A percentile compares a stretch with the other conserved stretches of the same genome.
phyloP scores from a whole-genome alignment of 371 early-diverging fungal species.

The Apophysomyces sp. region DNA sequence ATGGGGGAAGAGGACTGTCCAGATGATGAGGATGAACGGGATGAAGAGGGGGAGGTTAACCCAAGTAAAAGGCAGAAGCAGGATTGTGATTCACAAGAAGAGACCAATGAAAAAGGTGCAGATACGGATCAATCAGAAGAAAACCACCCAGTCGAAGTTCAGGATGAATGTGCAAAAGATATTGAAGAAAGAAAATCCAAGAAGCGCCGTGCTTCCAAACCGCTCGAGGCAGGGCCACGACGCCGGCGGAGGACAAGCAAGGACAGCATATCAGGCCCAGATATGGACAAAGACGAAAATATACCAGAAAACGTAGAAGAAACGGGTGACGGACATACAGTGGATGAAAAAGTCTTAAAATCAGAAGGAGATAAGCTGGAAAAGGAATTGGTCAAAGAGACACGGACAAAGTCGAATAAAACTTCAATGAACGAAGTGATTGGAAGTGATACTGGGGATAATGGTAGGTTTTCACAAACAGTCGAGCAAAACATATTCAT shows the following conservation, averaged over 20 bases:
- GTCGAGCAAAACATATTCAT: too few species aligned
- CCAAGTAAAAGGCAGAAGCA: background rate
- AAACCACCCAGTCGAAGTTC: background rate
- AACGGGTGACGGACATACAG: background rate
- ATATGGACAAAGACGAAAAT: background rate
- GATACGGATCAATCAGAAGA: background rate
- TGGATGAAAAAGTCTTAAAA: slow-evolving; percentile 15
- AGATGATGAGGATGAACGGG: background rate
- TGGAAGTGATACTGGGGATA: slow-evolving; percentile 6
- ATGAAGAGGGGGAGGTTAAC: background rate
- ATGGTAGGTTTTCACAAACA: too few species aligned
- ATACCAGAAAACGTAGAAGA: slow-evolving; percentile 1
- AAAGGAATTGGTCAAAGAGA: slow-evolving; percentile 16
- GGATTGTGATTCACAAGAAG: background rate
- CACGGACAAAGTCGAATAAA: background rate
- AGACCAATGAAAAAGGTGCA: slow-evolving; percentile 1
- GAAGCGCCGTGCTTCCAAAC: slow-evolving; percentile 3
- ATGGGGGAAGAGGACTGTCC: background rate
- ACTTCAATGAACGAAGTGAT: slow-evolving; percentile 8
- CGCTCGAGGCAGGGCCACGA: slow-evolving; percentile 11
- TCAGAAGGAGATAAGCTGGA: slow-evolving; percentile 19
- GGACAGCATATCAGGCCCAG: background rate
- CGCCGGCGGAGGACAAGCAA: slow-evolving; percentile 1
- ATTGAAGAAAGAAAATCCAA: background rate
- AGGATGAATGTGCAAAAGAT: background rate